Base-by-base conservation (phyloP, 495 filamentous ascomycete species). In the Podospora pseudoanserina region DNA sequence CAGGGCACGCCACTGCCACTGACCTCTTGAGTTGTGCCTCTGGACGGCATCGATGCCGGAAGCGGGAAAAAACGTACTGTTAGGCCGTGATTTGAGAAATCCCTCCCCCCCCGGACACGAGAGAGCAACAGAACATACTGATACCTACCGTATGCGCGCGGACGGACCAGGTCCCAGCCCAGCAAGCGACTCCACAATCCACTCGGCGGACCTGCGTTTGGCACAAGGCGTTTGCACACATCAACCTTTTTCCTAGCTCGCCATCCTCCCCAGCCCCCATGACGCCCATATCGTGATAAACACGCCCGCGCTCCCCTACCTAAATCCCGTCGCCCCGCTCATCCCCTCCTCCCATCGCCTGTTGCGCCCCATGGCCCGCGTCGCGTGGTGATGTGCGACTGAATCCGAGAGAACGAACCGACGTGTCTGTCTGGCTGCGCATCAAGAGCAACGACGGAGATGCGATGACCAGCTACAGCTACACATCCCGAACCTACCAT, bases 391-490 rank as follows among this genome's bases (percentile, higher is more conserved):
- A 69, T 65, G 68, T 73, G 74, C 70, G 58, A 74, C 63, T 64
- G 62, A 68, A 67, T 49, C 65, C 27, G 4, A 16, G 9, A 32
- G 23, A 23, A 23, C 23, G 15, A 39, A 15, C 30, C 32, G 32
- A 39, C 61, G 32, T 19, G 32, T 63, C 61, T 32, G 16, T 23
- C 60, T 39, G 23, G 23, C 23, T 23, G 23, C 67, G 60, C 65
- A 65, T 64, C 64, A 66, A 72, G 61, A 65, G 66, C 72, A 70
- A 23, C 67, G 65, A 68, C 66, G 71, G 74, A 67, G 65, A 76
- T 74, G 74, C 74, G 67, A 73, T 69, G 66, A 32, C 30, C 66
- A 70, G 67, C 74, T 72, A 63, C 65, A 55, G 23, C 23, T 23
- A 23, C 23, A 58, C 68, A 59, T 59, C 57, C 56, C 49, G 20